Evolutionary conservation across 208 protist species (phyloP), one percentile per base, ranked within the genome.

Genomic region (Perkinsela sp.): DNA sequence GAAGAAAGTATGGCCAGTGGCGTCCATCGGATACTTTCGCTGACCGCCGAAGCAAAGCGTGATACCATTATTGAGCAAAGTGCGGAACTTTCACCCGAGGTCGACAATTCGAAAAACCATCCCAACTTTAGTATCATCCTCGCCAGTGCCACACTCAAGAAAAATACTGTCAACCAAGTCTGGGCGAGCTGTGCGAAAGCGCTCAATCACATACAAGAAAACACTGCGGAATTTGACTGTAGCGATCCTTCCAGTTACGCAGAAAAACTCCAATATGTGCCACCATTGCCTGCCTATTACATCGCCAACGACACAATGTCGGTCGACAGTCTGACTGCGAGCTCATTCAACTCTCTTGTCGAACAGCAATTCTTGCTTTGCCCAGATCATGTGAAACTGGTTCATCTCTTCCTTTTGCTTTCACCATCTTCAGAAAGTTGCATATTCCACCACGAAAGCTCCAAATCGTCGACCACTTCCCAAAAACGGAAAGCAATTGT

Each of bases 401-500:
- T 28, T 22, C 69, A 68, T 68, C 28, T 71, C 6, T 57, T 15
- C 67, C 28, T 28, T 29, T 15, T 28, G 66, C 48, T 29, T 71
- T 48, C 65, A 71, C n/a, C 65, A 28, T 71, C 22, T 15, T 31
- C 30, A 2, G 67, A 29, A 66, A 15, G 28, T 69, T 6, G 66
- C 40, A 71, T 71, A 67, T n/a, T 57, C 13, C 40, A 22, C 6
- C n/a, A n/a, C n/a, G n/a, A n/a, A n/a, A n/a, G n/a, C n/a, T n/a
- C n/a, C n/a, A n/a, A n/a, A n/a, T n/a, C n/a, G n/a, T 57, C 40
- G 40, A 57, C 6, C 13, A 22, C 13, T 57, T 6, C 40, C 40
- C 40, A 79, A 48, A 72, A 76, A 30, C 80, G 90, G 73, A 79
- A 76, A 13, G 84, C 83, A 28, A 90, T 92, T 48, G 79, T 92